Evolutionary conservation across 805 yeast species (phyloP).

Genomic region (Pachysolen tannophilus): DNA sequence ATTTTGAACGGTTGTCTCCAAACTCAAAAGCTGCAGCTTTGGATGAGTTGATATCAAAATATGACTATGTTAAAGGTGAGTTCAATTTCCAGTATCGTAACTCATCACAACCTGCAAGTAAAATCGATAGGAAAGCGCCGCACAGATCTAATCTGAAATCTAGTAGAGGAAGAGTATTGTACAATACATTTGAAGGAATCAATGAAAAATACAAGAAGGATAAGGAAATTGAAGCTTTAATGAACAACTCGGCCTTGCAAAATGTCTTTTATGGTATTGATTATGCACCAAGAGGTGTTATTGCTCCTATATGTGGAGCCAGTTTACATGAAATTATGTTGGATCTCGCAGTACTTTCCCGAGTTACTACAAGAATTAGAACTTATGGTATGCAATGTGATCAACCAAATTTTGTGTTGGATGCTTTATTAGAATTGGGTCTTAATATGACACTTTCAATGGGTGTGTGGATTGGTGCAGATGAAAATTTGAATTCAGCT

Average conservation of each 20-base stretch:
- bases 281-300: conserved; percentile 49
- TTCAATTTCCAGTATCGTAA: no score
- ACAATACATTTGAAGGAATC: conserved; percentile 22
- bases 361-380: conserved; percentile 48
- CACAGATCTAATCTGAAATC: no score
- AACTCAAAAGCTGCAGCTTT: no score
- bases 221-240: conserved; percentile 25
- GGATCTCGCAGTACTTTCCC: conserved; percentile 51
- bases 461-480: conserved; percentile 55
- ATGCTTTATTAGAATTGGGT: conserved; percentile 40
- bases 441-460: conserved; percentile 49
- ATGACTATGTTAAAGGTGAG: no score
- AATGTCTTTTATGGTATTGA: conserved; percentile 48
- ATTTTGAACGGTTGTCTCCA: no score
- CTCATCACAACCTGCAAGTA: no score
- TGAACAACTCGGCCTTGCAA: conserved; percentile 24
- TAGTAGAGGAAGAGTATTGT: no score
- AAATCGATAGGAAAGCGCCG: no score
- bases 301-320: conserved; percentile 44
- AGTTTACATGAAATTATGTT: conserved; percentile 38
- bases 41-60: no score
- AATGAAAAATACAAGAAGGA: conserved; percentile 25
- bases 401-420: conserved; percentile 44
- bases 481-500: conserved; percentile 32
- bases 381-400: conserved; percentile 56